Evolutionary conservation across 2,329 filamentous ascomycete genomes (phyloP).

Genomic region (Microdochium nivale): DNA sequence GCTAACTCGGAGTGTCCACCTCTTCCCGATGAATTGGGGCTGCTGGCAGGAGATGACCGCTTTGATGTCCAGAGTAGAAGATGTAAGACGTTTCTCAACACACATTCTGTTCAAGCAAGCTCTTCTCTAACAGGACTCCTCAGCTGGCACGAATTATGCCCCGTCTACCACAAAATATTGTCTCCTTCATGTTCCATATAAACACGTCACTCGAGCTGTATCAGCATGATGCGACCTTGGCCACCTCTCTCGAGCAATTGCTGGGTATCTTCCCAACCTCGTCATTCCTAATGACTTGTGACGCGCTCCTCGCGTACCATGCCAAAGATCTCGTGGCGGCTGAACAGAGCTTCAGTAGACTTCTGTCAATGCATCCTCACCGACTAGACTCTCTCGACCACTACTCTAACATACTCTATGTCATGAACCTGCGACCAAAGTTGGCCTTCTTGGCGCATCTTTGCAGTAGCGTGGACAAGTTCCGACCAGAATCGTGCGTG

Average conservation of each 20-base stretch:
- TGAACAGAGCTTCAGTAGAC: conserved; percentile 63
- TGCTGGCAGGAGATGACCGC: conserved; percentile 90
- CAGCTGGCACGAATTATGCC: conserved; percentile 65
- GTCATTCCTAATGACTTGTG: conserved; percentile 83
- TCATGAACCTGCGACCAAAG: conserved; percentile 80
- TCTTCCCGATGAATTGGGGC: conserved; percentile 94
- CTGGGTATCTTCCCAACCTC: conserved; percentile 79
- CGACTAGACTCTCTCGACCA: conserved; percentile 85
- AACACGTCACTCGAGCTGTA: conserved; percentile 88
- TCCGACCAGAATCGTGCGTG: conserved; percentile 92
- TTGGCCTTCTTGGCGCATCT: conserved; percentile 88
- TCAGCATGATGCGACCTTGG: conserved; percentile 68
- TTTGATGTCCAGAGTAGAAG: conserved; percentile 70
- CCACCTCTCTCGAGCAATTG: conserved; percentile 67
- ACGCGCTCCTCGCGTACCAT: conserved; percentile 82
- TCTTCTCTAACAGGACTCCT: conserved; percentile 14
- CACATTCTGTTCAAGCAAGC: not conserved
- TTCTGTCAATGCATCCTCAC: conserved; percentile 66
- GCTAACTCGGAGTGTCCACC: conserved; percentile 79
- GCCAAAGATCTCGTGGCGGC: conserved; percentile 68
- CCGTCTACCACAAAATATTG: conserved; percentile 78
- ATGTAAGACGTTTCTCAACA: conserved; percentile 44
- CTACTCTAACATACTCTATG: conserved; percentile 96
- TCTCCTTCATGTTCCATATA: conserved; percentile 89
- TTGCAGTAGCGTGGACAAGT: conserved; percentile 86